Base-by-base conservation (phyloP, 345 rosid species). In the Rhodamnia rubescens region DNA sequence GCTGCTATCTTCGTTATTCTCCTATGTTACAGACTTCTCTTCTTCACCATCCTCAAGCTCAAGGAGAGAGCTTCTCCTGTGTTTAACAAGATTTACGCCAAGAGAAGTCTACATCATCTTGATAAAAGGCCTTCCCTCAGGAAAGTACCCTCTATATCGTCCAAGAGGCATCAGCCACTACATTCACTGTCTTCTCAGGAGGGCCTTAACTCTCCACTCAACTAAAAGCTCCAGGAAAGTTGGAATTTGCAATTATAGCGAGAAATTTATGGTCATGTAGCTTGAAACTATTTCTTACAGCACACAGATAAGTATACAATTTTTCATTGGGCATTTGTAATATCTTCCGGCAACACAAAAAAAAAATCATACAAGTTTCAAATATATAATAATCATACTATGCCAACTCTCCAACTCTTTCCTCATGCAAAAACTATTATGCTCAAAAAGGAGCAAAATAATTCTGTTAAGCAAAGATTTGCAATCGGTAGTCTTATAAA, bases 181-280 rank as follows among this genome's bases (percentile, higher is more conserved):
- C 89, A 87, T 83, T 90, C 97, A 11, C 85, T 94, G 50, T 91
- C 96, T 84, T 93, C 96, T 82, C 96, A 92, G 89, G 97, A 94
- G 88, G 96, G 96, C 53, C 94, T 90, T 6, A 90, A 82, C 87
- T 91, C 93, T 59, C 92, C 93, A 27, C 89, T 91, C 59, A 56
- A 87, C 58, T 90, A 90, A 69, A 44, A 61, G 53, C 54, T 83
- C 82, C 61, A 9, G 40, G 80, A 69, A 18, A 18, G 80, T 32
- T 69, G 80, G 26, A 42, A 69, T 32, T 18, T 13, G 14, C 80
- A 69, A 69, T 69, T 69, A 69, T 36, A 69, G 47, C 20, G 26
- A 44, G 40, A 47, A 24, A 69, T 36, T 32, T 69, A 69, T 36
- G 26, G 47, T 36, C 47, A 36, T 32, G 80, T 69, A 36, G 80